These are phyloP conservation scores for Nevesoporus exiguus DNA, from an alignment of 768 basidiomycete species.

Conservation along the genomic window DNA sequence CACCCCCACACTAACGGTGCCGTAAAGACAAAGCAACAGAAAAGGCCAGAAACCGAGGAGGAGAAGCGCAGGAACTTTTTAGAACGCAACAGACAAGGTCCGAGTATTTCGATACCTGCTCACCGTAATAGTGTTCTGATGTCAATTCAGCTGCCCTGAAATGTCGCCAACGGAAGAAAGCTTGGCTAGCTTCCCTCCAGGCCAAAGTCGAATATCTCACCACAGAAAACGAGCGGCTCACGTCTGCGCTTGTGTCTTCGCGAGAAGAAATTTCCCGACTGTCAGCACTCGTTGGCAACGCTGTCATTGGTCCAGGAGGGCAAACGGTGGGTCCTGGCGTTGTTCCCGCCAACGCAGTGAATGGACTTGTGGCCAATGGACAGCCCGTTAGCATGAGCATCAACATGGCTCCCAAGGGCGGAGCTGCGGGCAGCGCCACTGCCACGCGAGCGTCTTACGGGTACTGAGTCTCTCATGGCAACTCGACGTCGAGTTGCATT, in stretches of 20 bases:
- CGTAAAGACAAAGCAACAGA: constrained; percentile 34
- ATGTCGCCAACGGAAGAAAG: constrained; percentile 98
- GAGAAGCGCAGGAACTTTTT: constrained; percentile 97
- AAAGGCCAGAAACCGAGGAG: constrained; percentile 95
- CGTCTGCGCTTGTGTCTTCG: constrained; percentile 78
- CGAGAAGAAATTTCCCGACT: constrained; percentile 91
- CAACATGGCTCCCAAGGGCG: constrained; percentile 38
- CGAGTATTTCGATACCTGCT: background rate
- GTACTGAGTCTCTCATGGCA: constrained; percentile 27
- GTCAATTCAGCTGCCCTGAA: constrained; percentile 80
- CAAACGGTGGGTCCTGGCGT: constrained; percentile 30
- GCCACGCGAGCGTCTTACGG: constrained; percentile 39
- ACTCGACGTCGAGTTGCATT: background rate
- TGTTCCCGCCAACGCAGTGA: constrained; percentile 26
- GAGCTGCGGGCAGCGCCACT: constrained; percentile 28
- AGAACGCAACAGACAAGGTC: constrained; percentile 96
- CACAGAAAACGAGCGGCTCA: constrained; percentile 94
- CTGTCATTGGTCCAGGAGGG: constrained; percentile 46
- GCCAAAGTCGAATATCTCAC: constrained; percentile 88
- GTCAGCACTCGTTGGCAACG: constrained; percentile 64
- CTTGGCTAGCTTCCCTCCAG: constrained; percentile 91
- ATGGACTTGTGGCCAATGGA: constrained; percentile 27
- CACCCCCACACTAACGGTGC: constrained; percentile 9
- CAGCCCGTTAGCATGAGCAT: constrained; percentile 44
- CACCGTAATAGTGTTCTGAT: constrained; percentile 4